Conservation (phyloP, 148 eudicot genomes). For the Pharnaceum exiguum region DNA sequence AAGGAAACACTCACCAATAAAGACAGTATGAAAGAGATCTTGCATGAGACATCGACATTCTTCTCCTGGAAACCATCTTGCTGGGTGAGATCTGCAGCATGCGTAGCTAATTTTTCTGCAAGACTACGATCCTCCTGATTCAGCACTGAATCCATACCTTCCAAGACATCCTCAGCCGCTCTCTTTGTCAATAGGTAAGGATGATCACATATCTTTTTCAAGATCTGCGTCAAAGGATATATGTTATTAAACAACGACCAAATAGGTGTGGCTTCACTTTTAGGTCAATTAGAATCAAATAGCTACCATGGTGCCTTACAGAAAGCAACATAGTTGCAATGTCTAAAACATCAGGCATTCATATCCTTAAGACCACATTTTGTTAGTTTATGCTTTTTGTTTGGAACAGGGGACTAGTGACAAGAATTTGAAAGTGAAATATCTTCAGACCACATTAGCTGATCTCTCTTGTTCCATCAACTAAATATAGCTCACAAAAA, state of each 20-base stretch:
- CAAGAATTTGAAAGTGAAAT: too few species aligned
- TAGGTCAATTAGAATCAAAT: background rate
- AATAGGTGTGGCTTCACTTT: background rate
- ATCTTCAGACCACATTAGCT: too few species aligned
- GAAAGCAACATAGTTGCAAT: too few species aligned
- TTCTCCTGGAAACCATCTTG: conserved; percentile 51
- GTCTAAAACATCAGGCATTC: too few species aligned
- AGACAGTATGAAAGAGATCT: conserved; percentile 73
- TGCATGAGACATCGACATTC: conserved; percentile 79
- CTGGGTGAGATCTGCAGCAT: conserved; percentile 66
- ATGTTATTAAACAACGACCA: background rate
- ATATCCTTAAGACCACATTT: too few species aligned
- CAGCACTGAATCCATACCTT: conserved; percentile 85
- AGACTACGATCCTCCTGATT: conserved; percentile 62
- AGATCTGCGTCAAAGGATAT: conserved; percentile 40
- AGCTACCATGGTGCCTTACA: too few species aligned
- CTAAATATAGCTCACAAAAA: too few species aligned
- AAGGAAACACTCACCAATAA: conserved; percentile 60
- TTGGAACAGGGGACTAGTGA: too few species aligned
- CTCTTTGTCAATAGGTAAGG: conserved; percentile 90
- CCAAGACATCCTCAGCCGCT: conserved; percentile 94
- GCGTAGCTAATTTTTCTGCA: conserved; percentile 88
- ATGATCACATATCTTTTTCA: conserved; percentile 98
- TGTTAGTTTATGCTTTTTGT: too few species aligned
- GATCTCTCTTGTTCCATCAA: too few species aligned